These are phyloP conservation scores for Metschnikowia gelsemii DNA, from an alignment of 805 yeast species.

Conservation along the genomic window DNA sequence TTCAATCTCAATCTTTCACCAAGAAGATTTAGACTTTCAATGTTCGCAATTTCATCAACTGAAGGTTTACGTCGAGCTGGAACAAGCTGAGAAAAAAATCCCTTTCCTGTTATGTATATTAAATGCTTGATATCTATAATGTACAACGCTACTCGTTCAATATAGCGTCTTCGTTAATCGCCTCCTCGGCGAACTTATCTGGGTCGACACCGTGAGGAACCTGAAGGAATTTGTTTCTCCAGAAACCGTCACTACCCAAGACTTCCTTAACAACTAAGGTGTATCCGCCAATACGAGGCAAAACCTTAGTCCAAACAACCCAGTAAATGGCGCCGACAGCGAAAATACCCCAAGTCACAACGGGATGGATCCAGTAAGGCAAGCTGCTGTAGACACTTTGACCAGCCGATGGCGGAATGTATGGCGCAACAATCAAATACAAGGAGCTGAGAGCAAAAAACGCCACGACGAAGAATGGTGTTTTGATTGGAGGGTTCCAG, in stretches of 20 bases:
- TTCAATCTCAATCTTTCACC: too few species aligned
- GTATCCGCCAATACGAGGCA: conserved; percentile 58
- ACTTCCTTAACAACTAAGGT: conserved; percentile 51
- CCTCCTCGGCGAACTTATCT: conserved; percentile 19
- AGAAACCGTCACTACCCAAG: conserved; percentile 66
- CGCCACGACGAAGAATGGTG: conserved; percentile 58
- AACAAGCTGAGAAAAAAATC: too few species aligned
- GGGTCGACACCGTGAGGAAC: conserved; percentile 25
- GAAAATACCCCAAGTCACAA: conserved; percentile 76
- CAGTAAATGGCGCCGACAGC: conserved; percentile 66
- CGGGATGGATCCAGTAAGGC: conserved; percentile 80
- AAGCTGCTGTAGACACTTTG: conserved; percentile 65
- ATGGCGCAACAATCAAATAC: conserved; percentile 74
- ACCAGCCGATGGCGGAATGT: conserved; percentile 67
- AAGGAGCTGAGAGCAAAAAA: conserved; percentile 67
- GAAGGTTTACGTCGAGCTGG: too few species aligned
- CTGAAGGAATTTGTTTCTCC: conserved; percentile 59
- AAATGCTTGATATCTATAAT: conserved; percentile 2
- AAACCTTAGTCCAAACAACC: conserved; percentile 56
- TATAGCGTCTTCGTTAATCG: conserved; percentile 19
- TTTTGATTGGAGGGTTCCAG: conserved; percentile 74
- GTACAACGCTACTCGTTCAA: conserved; percentile 1
- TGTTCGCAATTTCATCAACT: too few species aligned
- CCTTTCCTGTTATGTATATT: conserved; percentile 2
- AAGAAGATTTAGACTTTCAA: too few species aligned